Evolutionary conservation across 202 grass and related monocot species (phyloP).

Genomic region (Setaria viridis): DNA sequence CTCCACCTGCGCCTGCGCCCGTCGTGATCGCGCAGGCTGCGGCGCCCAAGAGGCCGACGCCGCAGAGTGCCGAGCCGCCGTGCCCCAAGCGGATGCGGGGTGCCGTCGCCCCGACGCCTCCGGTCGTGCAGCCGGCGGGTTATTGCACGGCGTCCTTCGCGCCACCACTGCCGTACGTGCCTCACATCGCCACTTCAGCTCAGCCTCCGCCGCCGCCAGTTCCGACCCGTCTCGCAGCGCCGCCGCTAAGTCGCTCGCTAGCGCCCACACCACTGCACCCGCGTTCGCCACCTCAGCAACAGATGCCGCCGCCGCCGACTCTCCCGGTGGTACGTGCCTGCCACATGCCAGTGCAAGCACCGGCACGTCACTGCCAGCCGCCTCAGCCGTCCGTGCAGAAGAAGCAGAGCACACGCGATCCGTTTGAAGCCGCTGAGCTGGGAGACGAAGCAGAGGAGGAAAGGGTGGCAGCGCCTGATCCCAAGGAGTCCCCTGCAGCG

Average conservation of each 20-base stretch:
- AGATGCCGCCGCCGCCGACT: neutral
- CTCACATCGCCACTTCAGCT: no score
- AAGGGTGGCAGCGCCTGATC: neutral
- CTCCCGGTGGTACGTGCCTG: neutral
- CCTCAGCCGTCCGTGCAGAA: neutral
- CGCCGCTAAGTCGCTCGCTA: no score
- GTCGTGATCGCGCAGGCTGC: neutral
- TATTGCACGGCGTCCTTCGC: no score
- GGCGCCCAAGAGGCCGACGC: no score
- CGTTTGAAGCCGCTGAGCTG: neutral
- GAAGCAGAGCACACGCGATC: neutral
- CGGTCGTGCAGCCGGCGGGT: no score
- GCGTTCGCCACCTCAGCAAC: neutral
- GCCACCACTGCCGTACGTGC: neutral
- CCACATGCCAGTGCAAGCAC: neutral
- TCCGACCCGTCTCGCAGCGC: no score
- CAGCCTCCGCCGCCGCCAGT: no score
- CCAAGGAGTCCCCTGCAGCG: neutral
- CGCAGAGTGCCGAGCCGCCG: no score
- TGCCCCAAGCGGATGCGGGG: no score
- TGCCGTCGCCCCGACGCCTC: neutral
- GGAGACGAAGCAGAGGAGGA: neutral
- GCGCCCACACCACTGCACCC: neutral
- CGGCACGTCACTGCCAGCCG: neutral
- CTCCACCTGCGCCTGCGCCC: neutral